Evolutionary conservation across 2,329 filamentous ascomycete genomes (phyloP).

Genomic region (Colletotrichum paranaense): DNA sequence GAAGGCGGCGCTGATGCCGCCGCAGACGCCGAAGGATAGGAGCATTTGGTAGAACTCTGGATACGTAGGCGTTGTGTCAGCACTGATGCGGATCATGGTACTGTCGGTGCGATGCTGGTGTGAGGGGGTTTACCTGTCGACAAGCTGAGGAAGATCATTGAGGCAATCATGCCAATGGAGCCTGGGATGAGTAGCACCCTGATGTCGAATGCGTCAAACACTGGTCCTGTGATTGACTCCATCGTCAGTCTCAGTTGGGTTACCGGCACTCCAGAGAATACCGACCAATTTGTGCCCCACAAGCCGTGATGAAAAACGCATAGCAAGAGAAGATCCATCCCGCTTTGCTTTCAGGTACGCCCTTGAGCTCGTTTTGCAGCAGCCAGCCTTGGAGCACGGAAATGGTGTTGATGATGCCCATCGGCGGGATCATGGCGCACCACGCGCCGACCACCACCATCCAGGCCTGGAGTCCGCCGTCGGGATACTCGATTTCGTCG

Average conservation of each 20-base stretch:
- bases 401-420: not conserved
- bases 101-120: not conserved
- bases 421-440: not conserved
- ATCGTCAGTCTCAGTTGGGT: not conserved
- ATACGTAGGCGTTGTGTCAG: too few relatives aligned
- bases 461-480: not conserved
- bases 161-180: not conserved
- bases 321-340: not conserved
- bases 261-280: not conserved
- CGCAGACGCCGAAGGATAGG: constrained; percentile 73
- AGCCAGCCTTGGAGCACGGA: not conserved
- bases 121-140: not conserved
- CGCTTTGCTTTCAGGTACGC: not conserved
- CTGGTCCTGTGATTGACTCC: not conserved
- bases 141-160: not conserved
- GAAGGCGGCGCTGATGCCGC: constrained; percentile 72
- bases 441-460: not conserved
- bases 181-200: not conserved
- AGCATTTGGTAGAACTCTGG: constrained; percentile 76
- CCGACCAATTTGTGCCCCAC: not conserved
- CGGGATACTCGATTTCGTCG: not conserved
- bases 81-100: too few relatives aligned
- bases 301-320: not conserved
- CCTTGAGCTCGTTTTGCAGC: not conserved
- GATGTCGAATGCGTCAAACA: not conserved